Conservation (phyloP, 73 alveolate species). For the Halteria grandinella region DNA sequence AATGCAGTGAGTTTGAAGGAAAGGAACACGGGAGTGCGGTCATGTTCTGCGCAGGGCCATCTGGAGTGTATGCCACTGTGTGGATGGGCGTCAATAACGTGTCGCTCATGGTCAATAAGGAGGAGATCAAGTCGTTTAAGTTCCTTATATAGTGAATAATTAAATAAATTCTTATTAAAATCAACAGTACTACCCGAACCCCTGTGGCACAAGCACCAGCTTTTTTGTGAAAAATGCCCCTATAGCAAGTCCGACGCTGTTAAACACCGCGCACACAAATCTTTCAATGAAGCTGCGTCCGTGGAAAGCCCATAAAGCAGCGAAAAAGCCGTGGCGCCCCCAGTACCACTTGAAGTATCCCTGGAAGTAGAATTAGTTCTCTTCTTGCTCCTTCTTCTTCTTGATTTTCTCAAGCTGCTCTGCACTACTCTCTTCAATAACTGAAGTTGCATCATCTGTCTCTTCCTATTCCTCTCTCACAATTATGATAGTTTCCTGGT, state of each 20-base stretch:
- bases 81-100: constrained; percentile 51
- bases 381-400: background rate
- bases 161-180: too few species aligned
- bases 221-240: constrained; percentile 6
- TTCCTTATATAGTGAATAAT: background rate
- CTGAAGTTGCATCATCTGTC: too few species aligned
- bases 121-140: constrained; percentile 42
- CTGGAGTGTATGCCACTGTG: constrained; percentile 13
- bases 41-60: constrained; percentile 9
- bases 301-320: background rate
- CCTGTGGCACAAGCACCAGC: too few species aligned
- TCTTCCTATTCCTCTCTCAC: too few species aligned
- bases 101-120: constrained; percentile 44
- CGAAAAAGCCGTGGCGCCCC: constrained; percentile 1
- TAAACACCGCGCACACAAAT: background rate
- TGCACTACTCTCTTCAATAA: too few species aligned
- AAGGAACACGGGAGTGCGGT: constrained; percentile 37
- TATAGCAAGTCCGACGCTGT: constrained; percentile 1
- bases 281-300: background rate
- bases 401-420: too few species aligned
- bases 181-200: too few species aligned
- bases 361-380: background rate
- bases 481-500: too few species aligned
- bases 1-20: background rate
- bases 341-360: constrained; percentile 22